phyloP scores from a whole-genome alignment of 2,329 filamentous ascomycete species.

The Penicillium psychrosexuale region DNA sequence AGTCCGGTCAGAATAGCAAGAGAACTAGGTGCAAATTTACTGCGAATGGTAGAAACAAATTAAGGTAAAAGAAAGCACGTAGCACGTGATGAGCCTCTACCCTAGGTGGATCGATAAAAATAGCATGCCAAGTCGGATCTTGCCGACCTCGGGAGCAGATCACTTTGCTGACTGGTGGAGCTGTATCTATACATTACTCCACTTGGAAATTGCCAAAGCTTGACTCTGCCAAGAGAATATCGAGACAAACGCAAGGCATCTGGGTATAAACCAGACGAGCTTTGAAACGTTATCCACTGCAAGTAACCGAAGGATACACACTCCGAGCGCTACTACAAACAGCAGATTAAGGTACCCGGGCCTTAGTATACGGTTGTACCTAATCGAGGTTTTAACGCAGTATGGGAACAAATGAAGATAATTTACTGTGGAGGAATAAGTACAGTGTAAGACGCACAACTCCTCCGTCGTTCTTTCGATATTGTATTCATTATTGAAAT shows the following conservation, averaged over 20 bases:
- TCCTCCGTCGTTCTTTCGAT: neutral
- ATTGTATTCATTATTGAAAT: neutral
- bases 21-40: neutral
- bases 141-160: neutral
- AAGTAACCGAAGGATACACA: neutral
- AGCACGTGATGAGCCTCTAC: neutral
- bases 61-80: too few relatives aligned
- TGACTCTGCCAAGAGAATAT: neutral
- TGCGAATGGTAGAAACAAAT: neutral
- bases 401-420: neutral
- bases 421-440: too few relatives aligned
- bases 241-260: neutral
- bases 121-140: neutral
- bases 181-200: neutral
- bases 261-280: neutral
- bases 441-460: neutral
- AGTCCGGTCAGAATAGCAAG: neutral
- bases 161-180: neutral
- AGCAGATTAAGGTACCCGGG: neutral
- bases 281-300: neutral
- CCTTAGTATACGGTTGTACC: neutral
- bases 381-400: neutral
- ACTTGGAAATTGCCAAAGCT: neutral
- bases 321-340: neutral
- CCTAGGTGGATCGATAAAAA: neutral